Evolutionary conservation across 2,329 filamentous ascomycete species (phyloP), one percentile per base, ranked within the genome.

Genomic region (Alternaria infectoria): DNA sequence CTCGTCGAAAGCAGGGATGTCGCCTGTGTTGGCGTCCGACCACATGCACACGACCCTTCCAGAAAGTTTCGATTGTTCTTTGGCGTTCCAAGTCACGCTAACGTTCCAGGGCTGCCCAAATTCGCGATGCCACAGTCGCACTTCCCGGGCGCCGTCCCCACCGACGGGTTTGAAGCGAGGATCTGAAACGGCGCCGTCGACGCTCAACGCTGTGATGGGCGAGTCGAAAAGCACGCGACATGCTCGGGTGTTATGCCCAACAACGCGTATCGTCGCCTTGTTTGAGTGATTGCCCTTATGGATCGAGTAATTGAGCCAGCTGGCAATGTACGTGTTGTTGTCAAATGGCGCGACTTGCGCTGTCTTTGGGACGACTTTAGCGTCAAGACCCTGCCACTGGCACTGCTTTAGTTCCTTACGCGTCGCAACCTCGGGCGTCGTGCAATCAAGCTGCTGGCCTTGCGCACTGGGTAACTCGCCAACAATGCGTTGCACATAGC

Each of bases 1-100:
- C 80, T 98, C 94, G 70, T 96, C 91, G 55, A 95, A 86, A 1
- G 94, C 94, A 0, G 95, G 94, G 51, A 98, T 93, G 1, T 85
- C 85, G 4, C 88, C 90, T 36, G 83, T 81, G 74, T 97, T 97
- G 47, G 88, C 89, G 81, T 99, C 96, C 72, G 91, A 93, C 93
- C 94, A 98, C 30, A 92, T 83, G 80, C 96, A 98, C 15, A 90
- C 85, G 1, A 94, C 88, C 32, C 83, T 86, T 1, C 93, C 92
- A 67, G 77, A 78, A 74, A 74, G 69, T 66, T 71, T 76, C 64
- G 73, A 67, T 62, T 74, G 73, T 59, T 68, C 68, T 59, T 70
- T 69, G 65, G 70, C 66, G 62, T 84, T 82, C 90, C 91, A 93
- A 59, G 87, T 84, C 2, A 96, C 85, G 70, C 92, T 88, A 17